These are phyloP conservation scores for Aspergillus asperescens DNA, from an alignment of 495 filamentous ascomycete genomes.

Conservation along the genomic window DNA sequence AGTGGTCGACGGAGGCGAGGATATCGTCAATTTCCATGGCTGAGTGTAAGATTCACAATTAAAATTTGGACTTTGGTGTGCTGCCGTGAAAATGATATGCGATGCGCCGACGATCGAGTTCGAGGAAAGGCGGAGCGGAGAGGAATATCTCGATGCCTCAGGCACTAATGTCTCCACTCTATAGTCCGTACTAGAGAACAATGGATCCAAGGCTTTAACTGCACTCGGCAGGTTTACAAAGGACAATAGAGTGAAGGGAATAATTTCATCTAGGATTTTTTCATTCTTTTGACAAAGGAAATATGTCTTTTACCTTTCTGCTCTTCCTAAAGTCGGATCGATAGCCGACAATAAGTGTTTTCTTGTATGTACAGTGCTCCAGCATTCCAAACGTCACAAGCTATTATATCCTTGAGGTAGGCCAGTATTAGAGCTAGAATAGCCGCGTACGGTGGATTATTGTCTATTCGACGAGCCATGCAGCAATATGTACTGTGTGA, in stretches of 20 bases:
- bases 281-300: slow-evolving; percentile 29
- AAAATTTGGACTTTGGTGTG: not conserved
- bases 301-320: slow-evolving; percentile 30
- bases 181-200: too few relatives aligned
- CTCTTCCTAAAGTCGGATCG: slow-evolving; percentile 23
- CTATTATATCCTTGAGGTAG: slow-evolving; percentile 2
- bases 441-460: slow-evolving; percentile 21
- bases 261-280: slow-evolving; percentile 9
- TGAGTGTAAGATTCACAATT: not conserved
- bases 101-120: not conserved
- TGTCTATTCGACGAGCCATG: slow-evolving; percentile 17
- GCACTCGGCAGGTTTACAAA: not conserved
- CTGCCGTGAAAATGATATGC: slow-evolving; percentile 2
- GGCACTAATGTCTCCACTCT: not conserved
- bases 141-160: slow-evolving; percentile 11
- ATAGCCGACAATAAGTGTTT: slow-evolving; percentile 20
- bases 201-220: too few relatives aligned
- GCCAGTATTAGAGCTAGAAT: slow-evolving; percentile 9
- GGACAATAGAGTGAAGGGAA: not conserved
- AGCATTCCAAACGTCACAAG: slow-evolving; percentile 18
- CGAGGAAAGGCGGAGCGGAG: slow-evolving; percentile 19
- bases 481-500: slow-evolving; percentile 29
- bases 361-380: slow-evolving; percentile 40
- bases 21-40: slow-evolving; percentile 88
- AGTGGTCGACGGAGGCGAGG: slow-evolving; percentile 69